Base-by-base conservation (phyloP, 2,329 filamentous ascomycete genomes). In the Fusarium illudens region DNA sequence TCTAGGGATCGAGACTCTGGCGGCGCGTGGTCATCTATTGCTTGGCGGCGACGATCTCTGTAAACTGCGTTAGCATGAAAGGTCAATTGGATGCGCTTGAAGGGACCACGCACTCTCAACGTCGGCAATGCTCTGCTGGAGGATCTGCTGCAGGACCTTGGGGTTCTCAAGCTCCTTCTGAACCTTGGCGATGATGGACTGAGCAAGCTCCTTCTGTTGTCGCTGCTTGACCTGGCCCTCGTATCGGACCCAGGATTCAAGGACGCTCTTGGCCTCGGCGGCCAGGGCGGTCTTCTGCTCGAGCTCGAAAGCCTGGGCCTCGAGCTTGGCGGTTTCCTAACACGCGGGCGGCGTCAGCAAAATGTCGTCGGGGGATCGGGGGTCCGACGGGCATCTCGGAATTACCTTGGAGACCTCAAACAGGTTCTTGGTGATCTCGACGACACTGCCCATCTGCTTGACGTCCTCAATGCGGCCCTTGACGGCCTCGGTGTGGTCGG, bases 171-270 rank as follows among this genome's bases (percentile, higher is more conserved):
- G 90, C 88, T 98, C 95, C 90, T 98, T 98, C 83, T 92, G 91
- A 79, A 98, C 96, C 90, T 97, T 99, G 86, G 92, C 89, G 78
- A 99, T 98, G 82, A 99, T 87, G 81, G 85, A 89, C 79, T 97
- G 90, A 71, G 96, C 93, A 72, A 99, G 89, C 88, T 99, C 96
- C 83, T 88, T 91, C 89, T 99, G 96, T 87, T 99, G 94, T 81
- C 96, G 92, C 86, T 95, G 92, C 92, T 98, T 99, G 79, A 99
- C 94, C 87, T 98, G 96, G 76, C 92, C 86, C 87, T 99, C 96
- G 83, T 99, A 99, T 80, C 96, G 92, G 71, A 98, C 94, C 96
- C 96, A 99, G 61, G 94, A 97, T 82, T 99, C 96, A 71, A 99
- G 90, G 63, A 98, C 96, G 66, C 87, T 78, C 91, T 97, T 99